Evolutionary conservation across 139 green algal species (phyloP), one percentile per base, ranked within the genome.

Genomic region (Coccomyxa sp.): DNA sequence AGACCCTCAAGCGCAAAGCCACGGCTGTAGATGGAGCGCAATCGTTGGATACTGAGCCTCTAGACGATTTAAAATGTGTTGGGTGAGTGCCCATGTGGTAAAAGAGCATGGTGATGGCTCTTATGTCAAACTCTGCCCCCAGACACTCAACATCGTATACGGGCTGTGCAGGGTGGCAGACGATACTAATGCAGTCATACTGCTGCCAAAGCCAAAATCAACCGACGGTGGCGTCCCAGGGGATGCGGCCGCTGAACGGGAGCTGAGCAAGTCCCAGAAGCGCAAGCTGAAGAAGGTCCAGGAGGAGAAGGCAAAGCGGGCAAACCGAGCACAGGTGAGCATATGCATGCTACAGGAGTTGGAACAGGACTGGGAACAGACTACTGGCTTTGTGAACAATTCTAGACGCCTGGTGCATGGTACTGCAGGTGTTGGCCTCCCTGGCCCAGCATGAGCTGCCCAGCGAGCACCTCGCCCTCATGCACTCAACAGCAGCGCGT

Each of bases 281-380:
- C 88, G 92, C 45, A 96, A 96, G 87, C 86, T 94, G 71, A 90
- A 89, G 58, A 90, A 93, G 76, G 83, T 96, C 13, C 79, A 94
- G 81, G 86, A 90, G 15, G 93, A 93, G 76, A 95, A 95, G 71
- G 84, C 91, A 77, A 86, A 87, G 74, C 85, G 91, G 0, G 86
- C 51, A 28, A n/a, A 84, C 75, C 84, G 89, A n/a, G 77, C 63
- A 3, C 31, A 89, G 28, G 85, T 92, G 25, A 13, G 9, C 13
- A 30, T 21, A 13, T 63, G 80, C 67, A 18, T 45, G 25, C 0
- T 59, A 45, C 63, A 59, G 16, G 10, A 66, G 32, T 76, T 75
- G 23, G 58, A 13, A 75, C 66, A 79, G 59, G 25, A 71, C 23
- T 63, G 51, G 79, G 13, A 76, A 21, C 31, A n/a, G 57, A 58